A percentile compares a stretch with the other conserved stretches of the same genome.
phyloP scores from a whole-genome alignment of 768 basidiomycete genomes.

The Pholiota conissans region DNA sequence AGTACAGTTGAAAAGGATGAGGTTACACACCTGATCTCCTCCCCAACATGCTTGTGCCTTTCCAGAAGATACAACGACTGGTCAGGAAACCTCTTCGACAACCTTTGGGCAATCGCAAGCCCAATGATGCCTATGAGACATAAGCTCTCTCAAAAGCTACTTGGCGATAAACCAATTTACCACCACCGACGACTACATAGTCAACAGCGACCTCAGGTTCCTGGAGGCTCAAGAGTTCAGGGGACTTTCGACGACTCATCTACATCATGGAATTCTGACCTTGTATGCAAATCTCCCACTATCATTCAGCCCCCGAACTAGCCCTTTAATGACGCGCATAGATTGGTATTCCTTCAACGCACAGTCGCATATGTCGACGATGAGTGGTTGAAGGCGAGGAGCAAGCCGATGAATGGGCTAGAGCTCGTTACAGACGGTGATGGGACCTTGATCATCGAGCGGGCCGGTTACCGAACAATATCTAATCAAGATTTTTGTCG shows the following conservation, averaged over 20 bases:
- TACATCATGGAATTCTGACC: constrained; percentile 32
- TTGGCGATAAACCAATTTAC: constrained; percentile 32
- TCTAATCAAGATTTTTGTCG: constrained; percentile 16
- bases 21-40: constrained; percentile 74
- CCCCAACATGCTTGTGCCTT: constrained; percentile 69
- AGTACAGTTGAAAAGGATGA: background rate
- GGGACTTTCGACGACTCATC: background rate
- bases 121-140: constrained; percentile 68
- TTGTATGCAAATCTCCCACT: constrained; percentile 61
- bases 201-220: constrained; percentile 75
- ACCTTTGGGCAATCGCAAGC: constrained; percentile 77
- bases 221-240: constrained; percentile 26
- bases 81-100: constrained; percentile 61
- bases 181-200: constrained; percentile 87
- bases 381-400: no score
- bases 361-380: no score
- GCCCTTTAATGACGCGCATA: constrained; percentile 45
- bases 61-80: constrained; percentile 84
- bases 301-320: constrained; percentile 63
- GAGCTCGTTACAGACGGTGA: no score
- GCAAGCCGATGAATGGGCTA: no score
- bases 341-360: no score
- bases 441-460: no score
- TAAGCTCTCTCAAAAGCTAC: background rate
- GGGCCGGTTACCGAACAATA: constrained; percentile 4